Base-by-base conservation (phyloP, 208 protist genomes). In the Trypanosoma cruzi region DNA sequence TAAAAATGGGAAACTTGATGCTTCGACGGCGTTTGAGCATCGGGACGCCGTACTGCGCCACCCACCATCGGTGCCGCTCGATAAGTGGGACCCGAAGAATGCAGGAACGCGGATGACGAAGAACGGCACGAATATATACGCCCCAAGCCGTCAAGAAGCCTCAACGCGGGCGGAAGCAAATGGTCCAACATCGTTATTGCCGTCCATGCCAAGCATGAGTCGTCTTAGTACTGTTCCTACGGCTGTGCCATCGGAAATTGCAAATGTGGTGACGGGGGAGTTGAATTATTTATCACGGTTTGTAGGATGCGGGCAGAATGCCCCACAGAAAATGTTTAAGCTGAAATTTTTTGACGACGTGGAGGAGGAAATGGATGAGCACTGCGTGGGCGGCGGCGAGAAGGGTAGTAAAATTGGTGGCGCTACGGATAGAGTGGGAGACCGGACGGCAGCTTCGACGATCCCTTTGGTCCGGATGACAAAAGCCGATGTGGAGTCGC, bases 71-170 rank as follows among this genome's bases (percentile, higher is more conserved):
- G 77, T 91, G 10, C 52, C 80, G 0, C 36, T 72, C 0, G 77
- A 75, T 2, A 18, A n/a, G 13, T 95, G 89, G 89, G 54, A 82
- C 32, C 80, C 84, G 29, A 42, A 3, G 4, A 62, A 72, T 48
- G 52, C 69, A 31, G 40, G 28, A 26, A 56, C 59, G 14, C 84
- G 86, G 44, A 58, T 91, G 54, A 89, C 85, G 18, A 65, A 28
- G 11, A 88, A 79, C 46, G 83, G 81, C n/a, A 63, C 68, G 37
- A 86, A 95, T 75, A 81, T 92, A 52, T 95, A 91, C 58, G 28
- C 48, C 20, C 8, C 44, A 60, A 50, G 29, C 26, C n/a, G 34
- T 7, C 29, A 31, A n/a, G 16, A 53, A 37, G 2, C 13, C 16
- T 18, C 49, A 34, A 62, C 22, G 49, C 18, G 50, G 1, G 4